Conservation (phyloP, 2,329 filamentous ascomycete species). For the Paramyrothecium sp. region DNA sequence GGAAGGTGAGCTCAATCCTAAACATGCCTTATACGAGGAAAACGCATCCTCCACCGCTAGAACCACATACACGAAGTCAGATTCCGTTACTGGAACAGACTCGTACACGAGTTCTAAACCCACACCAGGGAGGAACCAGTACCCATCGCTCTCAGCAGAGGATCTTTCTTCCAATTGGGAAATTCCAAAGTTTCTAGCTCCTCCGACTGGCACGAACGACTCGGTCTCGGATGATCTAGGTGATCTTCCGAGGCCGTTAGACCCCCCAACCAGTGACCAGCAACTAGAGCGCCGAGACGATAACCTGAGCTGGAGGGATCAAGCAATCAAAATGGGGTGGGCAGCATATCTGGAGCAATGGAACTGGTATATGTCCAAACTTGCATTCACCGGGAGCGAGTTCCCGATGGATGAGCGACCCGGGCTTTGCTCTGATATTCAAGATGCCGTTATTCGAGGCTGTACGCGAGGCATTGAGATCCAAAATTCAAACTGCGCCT, state of each 20-base stretch:
- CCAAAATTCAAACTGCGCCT: background rate
- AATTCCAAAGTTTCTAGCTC: background rate
- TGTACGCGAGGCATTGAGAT: background rate
- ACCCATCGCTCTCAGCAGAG: background rate
- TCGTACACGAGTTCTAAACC: background rate
- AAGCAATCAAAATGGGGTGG: background rate
- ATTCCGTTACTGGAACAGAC: background rate
- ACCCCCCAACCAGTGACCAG: background rate
- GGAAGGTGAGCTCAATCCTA: too few species aligned
- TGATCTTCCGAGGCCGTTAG: background rate
- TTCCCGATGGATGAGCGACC: background rate
- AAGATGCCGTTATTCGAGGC: background rate
- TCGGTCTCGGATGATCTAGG: background rate
- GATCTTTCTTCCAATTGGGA: background rate
- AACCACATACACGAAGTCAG: background rate
- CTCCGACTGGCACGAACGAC: background rate
- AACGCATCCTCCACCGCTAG: background rate
- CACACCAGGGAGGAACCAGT: background rate
- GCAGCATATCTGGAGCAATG: background rate
- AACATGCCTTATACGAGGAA: too few species aligned
- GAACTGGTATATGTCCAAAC: background rate
- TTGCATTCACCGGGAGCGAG: background rate
- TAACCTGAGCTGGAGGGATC: background rate
- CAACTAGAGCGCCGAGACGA: background rate
- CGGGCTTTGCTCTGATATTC: background rate